A percentile compares a stretch with the other conserved stretches of the same genome.
phyloP scores from a whole-genome alignment of 768 basidiomycete species.

The Xerocomus potaroensis region DNA sequence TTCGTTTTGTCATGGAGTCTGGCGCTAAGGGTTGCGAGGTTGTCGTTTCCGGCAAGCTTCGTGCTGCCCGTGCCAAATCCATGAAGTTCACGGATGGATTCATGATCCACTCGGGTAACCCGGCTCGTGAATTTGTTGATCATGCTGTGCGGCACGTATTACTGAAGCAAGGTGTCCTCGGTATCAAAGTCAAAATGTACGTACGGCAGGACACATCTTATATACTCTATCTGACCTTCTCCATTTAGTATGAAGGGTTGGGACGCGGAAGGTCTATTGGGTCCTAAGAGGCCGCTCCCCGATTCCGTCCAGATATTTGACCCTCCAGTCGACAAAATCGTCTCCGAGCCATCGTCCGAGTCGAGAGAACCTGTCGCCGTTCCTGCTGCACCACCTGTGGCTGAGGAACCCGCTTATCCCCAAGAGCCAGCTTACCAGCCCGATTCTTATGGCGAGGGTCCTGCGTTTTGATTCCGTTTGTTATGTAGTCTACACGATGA shows the following conservation, averaged over 20 bases:
- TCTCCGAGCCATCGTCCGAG: conserved; percentile 87
- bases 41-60: conserved; percentile 98
- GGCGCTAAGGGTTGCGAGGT: conserved; percentile 99
- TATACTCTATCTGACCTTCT: conserved; percentile 11
- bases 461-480: conserved; percentile 51
- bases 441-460: conserved; percentile 45
- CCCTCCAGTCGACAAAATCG: conserved; percentile 86
- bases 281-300: conserved; percentile 91
- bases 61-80: conserved; percentile 98
- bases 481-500: conserved; percentile 15
- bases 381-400: conserved; percentile 45
- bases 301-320: conserved; percentile 90
- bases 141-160: conserved; percentile 97
- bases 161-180: conserved; percentile 96
- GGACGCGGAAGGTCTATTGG: conserved; percentile 87
- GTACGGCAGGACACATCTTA: conserved; percentile 18
- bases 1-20: conserved; percentile 99
- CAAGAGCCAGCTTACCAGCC: conserved; percentile 36
- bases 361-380: conserved; percentile 64
- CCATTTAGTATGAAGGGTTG: conserved; percentile 85
- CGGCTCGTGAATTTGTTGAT: conserved; percentile 94
- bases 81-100: conserved; percentile 99
- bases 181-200: conserved; percentile 99
- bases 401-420: conserved; percentile 44
- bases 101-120: conserved; percentile 99